A percentile compares a stretch with the other conserved stretches of the same genome.
Evolutionary conservation across 2,329 filamentous ascomycete genomes (phyloP).

Genomic region (Sclerotinia sclerotiorum): DNA sequence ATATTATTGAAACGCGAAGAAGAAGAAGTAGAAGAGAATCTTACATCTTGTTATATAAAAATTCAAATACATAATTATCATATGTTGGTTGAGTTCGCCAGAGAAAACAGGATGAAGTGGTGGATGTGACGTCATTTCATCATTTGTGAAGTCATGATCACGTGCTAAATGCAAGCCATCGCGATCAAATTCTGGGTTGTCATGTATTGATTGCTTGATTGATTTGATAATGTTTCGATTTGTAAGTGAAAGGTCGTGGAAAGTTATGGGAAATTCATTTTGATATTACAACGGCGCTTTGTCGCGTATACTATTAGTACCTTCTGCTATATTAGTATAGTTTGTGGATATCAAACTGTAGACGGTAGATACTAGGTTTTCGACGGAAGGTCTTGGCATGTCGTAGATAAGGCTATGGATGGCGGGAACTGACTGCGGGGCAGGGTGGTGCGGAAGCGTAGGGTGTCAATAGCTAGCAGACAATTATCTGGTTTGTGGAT

Average conservation of each 20-base stretch:
- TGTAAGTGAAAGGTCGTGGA: background rate
- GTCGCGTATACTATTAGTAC: background rate
- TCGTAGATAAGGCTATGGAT: too few species aligned
- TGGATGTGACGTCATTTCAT: constrained; percentile 16
- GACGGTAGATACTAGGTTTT: too few species aligned
- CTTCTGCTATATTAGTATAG: background rate
- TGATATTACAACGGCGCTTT: background rate
- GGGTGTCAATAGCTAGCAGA: too few species aligned
- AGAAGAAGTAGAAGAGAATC: background rate
- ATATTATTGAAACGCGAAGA: background rate
- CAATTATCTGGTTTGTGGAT: too few species aligned
- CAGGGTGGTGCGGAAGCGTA: too few species aligned
- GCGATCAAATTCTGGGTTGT: background rate
- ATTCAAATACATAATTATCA: too few species aligned
- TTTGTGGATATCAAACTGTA: background rate
- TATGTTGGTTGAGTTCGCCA: too few species aligned
- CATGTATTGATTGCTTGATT: too few species aligned
- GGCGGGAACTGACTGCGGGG: background rate
- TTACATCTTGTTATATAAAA: background rate
- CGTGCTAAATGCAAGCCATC: background rate
- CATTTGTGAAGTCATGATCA: constrained; percentile 13
- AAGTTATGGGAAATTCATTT: background rate
- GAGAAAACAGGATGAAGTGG: too few species aligned
- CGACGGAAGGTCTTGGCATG: constrained; percentile 2
- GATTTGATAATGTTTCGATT: background rate